Percentiles rank a stretch among this genome's conserved stretches.
phyloP scores from a whole-genome alignment of 83 land plant genomes.

The Thuja plicata region DNA sequence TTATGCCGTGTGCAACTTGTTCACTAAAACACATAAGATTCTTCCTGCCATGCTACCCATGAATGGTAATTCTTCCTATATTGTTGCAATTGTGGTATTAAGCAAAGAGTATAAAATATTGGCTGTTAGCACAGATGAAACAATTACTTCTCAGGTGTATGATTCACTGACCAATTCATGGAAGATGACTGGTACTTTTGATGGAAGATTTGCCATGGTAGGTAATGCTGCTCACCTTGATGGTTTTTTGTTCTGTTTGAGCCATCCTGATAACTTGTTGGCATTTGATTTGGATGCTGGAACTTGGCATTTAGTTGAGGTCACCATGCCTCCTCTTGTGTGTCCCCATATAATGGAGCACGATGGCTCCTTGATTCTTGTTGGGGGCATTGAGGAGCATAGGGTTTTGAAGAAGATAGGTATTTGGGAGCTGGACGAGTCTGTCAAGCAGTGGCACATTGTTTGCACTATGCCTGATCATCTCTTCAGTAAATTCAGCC shows the following conservation, averaged over 20 bases:
- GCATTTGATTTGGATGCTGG: slow-evolving; percentile 16
- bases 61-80: neutral
- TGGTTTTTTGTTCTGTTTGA: slow-evolving; percentile 16
- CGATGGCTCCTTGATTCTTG: slow-evolving; percentile 31
- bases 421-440: slow-evolving; percentile 41
- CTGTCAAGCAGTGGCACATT: slow-evolving; percentile 33
- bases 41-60: slow-evolving; percentile 4
- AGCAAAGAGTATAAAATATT: neutral
- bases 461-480: slow-evolving; percentile 43
- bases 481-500: slow-evolving; percentile 23
- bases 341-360: slow-evolving; percentile 14
- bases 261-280: slow-evolving; percentile 13
- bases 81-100: slow-evolving; percentile 1
- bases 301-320: slow-evolving; percentile 14
- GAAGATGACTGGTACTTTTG: slow-evolving; percentile 10
- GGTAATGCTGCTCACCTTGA: slow-evolving; percentile 6
- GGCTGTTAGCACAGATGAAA: slow-evolving; percentile 11
- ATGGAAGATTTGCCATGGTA: slow-evolving; percentile 17
- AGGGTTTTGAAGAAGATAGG: slow-evolving; percentile 37
- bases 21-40: slow-evolving; percentile 8
- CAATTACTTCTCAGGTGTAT: slow-evolving; percentile 11
- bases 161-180: slow-evolving; percentile 8
- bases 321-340: slow-evolving; percentile 8
- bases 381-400: slow-evolving; percentile 55
- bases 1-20: slow-evolving; percentile 1